Percentiles rank a stretch among this genome's conserved stretches.
phyloP scores from a whole-genome alignment of 768 basidiomycete genomes.

The Mycena floridula region DNA sequence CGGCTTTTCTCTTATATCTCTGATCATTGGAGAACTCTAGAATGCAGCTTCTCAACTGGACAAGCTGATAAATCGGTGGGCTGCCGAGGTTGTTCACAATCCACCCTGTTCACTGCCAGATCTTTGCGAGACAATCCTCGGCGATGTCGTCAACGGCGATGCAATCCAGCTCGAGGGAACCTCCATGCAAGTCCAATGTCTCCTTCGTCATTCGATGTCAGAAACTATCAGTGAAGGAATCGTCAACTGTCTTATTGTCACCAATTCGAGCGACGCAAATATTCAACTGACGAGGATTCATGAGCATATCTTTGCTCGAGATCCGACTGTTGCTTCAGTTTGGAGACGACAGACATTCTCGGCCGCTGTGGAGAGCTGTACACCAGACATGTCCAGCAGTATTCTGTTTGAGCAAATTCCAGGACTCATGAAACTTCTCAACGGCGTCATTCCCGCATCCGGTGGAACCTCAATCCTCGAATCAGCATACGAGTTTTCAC shows the following conservation, averaged over 20 bases:
- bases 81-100: conserved; percentile 61
- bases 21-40: conserved; percentile 26
- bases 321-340: conserved; percentile 83
- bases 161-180: conserved; percentile 37
- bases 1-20: background rate
- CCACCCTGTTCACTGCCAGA: conserved; percentile 48
- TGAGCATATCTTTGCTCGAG: conserved; percentile 80
- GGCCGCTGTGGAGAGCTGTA: conserved; percentile 74
- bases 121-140: conserved; percentile 53
- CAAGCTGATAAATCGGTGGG: conserved; percentile 83
- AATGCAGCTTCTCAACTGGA: conserved; percentile 80
- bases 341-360: conserved; percentile 90
- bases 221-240: conserved; percentile 74
- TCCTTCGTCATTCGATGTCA: conserved; percentile 76
- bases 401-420: conserved; percentile 74
- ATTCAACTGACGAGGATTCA: conserved; percentile 81
- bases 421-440: conserved; percentile 50
- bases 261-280: conserved; percentile 81
- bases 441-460: conserved; percentile 32
- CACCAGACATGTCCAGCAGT: conserved; percentile 59
- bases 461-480: conserved; percentile 58
- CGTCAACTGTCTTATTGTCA: conserved; percentile 82
- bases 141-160: conserved; percentile 49
- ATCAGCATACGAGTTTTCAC: conserved; percentile 71
- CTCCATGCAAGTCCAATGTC: conserved; percentile 71